Evolutionary conservation across 495 filamentous ascomycete genomes (phyloP).

Genomic region (Penicillium diatomitis): DNA sequence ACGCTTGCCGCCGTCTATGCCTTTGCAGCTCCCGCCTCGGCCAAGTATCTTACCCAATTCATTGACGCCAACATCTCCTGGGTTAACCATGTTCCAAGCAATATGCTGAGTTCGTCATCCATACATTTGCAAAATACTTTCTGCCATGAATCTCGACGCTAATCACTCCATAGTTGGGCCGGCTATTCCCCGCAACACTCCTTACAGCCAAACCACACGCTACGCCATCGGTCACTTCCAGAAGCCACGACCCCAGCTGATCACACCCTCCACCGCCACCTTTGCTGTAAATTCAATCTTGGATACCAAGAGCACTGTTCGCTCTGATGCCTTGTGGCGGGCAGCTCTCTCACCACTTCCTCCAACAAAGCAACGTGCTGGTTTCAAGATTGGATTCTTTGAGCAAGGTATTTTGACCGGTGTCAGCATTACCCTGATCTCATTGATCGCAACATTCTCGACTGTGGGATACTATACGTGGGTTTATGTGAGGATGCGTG

Average conservation of each 20-base stretch:
- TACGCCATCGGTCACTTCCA: constrained; percentile 33
- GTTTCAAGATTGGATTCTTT: constrained; percentile 40
- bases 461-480: constrained; percentile 25
- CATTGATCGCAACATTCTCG: constrained; percentile 15
- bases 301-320: constrained; percentile 5
- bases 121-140: not conserved
- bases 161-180: constrained; percentile 24
- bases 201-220: constrained; percentile 20
- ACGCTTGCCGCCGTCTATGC: constrained; percentile 38
- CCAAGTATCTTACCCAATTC: constrained; percentile 46
- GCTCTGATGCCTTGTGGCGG: constrained; percentile 13
- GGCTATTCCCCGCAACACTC: constrained; percentile 22
- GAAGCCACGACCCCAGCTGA: constrained; percentile 30
- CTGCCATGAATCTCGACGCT: not conserved
- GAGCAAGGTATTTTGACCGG: constrained; percentile 43
- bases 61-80: constrained; percentile 36
- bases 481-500: constrained; percentile 9
- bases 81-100: constrained; percentile 42
- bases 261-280: constrained; percentile 8
- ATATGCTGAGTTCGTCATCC: constrained; percentile 27
- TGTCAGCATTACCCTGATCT: constrained; percentile 17
- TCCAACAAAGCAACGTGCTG: constrained; percentile 25
- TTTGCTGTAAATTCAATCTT: constrained; percentile 9
- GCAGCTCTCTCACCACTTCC: constrained; percentile 28
- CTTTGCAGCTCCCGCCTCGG: constrained; percentile 36